phyloP scores from a whole-genome alignment of 1,284 basidiomycete species.

The Trametes sp. region DNA sequence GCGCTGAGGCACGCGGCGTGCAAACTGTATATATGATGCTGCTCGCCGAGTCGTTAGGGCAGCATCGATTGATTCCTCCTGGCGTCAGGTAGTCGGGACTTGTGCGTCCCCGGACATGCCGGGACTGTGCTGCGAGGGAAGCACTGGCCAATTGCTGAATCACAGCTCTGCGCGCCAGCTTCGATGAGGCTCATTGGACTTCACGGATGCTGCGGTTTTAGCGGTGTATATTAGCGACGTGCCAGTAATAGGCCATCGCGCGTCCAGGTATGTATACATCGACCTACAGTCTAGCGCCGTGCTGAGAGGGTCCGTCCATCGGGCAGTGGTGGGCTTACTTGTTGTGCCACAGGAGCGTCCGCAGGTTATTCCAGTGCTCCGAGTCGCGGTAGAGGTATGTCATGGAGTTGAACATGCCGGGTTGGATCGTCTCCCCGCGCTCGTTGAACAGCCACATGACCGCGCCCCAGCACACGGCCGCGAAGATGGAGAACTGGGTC shows the following conservation, averaged over 20 bases:
- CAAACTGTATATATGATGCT: constrained; percentile 1
- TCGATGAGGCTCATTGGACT: not conserved
- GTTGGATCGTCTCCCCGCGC: constrained; percentile 87
- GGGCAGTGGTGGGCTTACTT: constrained; percentile 47
- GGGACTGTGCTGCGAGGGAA: not conserved
- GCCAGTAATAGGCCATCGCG: not conserved
- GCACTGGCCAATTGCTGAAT: not conserved
- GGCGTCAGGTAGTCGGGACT: not conserved
- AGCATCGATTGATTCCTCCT: not conserved
- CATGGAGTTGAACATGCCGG: constrained; percentile 92
- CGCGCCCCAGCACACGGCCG: constrained; percentile 92
- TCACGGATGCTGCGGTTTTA: not conserved
- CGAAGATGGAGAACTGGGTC: constrained; percentile 86
- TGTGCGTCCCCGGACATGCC: not conserved
- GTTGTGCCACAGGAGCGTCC: constrained; percentile 83
- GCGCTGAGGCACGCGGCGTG: not conserved
- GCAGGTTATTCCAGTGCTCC: constrained; percentile 73
- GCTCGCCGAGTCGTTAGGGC: not conserved
- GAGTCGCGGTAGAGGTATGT: constrained; percentile 84
- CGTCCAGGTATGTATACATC: constrained; percentile 16
- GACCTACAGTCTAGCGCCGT: constrained; percentile 4
- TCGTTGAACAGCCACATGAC: constrained; percentile 97
- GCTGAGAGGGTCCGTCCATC: not conserved
- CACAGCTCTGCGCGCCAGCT: not conserved
- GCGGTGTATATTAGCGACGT: constrained; percentile 8